phyloP scores from a whole-genome alignment of 805 yeast species.

The Diddensiella caesifluorescens region DNA sequence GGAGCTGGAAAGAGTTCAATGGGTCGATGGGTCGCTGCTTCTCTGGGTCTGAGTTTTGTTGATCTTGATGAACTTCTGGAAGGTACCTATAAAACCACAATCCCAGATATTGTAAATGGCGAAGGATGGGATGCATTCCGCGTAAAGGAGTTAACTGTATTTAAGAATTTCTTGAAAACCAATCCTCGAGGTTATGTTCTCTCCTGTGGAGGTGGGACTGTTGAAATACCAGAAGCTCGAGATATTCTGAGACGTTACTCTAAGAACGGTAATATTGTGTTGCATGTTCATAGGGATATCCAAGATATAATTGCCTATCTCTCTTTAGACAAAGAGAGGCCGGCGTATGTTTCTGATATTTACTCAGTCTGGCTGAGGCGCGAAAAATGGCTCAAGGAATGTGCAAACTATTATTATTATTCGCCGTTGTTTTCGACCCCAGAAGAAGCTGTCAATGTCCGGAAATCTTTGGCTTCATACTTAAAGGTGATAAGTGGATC shows the following conservation, averaged over 20 bases:
- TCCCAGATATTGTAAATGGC: slow-evolving; percentile 46
- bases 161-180: slow-evolving; percentile 43
- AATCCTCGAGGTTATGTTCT: slow-evolving; percentile 56
- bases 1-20: slow-evolving; percentile 94
- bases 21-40: slow-evolving; percentile 69
- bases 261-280: slow-evolving; percentile 65
- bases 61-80: slow-evolving; percentile 79
- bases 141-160: slow-evolving; percentile 51
- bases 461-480: slow-evolving; percentile 53
- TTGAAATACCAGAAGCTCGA: slow-evolving; percentile 70
- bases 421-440: slow-evolving; percentile 63
- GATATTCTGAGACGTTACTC: slow-evolving; percentile 51
- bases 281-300: slow-evolving; percentile 86
- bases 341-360: slow-evolving; percentile 78
- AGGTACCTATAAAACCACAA: slow-evolving; percentile 37
- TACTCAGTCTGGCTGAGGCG: slow-evolving; percentile 80
- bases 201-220: slow-evolving; percentile 96
- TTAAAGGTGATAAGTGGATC: slow-evolving; percentile 59
- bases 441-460: slow-evolving; percentile 50
- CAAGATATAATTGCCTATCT: slow-evolving; percentile 73
- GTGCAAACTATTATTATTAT: slow-evolving; percentile 72
- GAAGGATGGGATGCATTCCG: slow-evolving; percentile 92
- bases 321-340: slow-evolving; percentile 74
- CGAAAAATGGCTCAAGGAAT: slow-evolving; percentile 69
- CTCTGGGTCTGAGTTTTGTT: slow-evolving; percentile 52